phyloP scores from a whole-genome alignment of 192 early-diverging fungal genomes.

The Gigaspora rosea region DNA sequence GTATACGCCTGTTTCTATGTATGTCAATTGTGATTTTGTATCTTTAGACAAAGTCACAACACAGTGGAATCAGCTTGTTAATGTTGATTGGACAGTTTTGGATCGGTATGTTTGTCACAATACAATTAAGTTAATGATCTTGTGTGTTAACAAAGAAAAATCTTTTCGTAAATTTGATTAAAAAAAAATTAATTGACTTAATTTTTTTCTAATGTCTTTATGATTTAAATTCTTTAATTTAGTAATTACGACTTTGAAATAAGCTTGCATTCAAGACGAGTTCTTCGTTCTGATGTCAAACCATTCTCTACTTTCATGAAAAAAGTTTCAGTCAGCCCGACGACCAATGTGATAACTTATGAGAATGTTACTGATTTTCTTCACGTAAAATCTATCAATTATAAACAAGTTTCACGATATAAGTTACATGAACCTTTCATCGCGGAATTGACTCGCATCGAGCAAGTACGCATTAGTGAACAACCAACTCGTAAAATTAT shows the following conservation, averaged over 20 bases:
- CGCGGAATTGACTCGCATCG: constrained; percentile 42
- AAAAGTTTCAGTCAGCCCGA: constrained; percentile 39
- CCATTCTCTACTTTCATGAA: constrained; percentile 49
- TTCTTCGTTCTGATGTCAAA: constrained; percentile 40
- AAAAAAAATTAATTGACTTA: not conserved
- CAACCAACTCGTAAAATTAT: constrained; percentile 35
- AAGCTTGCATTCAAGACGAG: constrained; percentile 28
- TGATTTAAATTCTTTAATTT: not conserved
- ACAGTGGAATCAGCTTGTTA: constrained; percentile 26
- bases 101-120: constrained; percentile 1
- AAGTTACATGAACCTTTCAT: constrained; percentile 47
- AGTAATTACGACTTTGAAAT: constrained; percentile 47
- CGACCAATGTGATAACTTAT: constrained; percentile 34
- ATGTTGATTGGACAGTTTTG: constrained; percentile 39
- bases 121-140: not conserved
- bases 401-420: constrained; percentile 36
- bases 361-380: constrained; percentile 45
- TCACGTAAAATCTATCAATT: constrained; percentile 35
- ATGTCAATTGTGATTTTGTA: constrained; percentile 37
- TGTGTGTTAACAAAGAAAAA: not conserved
- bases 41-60: constrained; percentile 41
- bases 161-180: too few relatives aligned
- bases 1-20: constrained; percentile 38
- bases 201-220: not conserved
- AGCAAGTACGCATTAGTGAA: constrained; percentile 31